Evolutionary conservation across 352 stramenopile genomes (phyloP).

Genomic region (Pythium dissimile): DNA sequence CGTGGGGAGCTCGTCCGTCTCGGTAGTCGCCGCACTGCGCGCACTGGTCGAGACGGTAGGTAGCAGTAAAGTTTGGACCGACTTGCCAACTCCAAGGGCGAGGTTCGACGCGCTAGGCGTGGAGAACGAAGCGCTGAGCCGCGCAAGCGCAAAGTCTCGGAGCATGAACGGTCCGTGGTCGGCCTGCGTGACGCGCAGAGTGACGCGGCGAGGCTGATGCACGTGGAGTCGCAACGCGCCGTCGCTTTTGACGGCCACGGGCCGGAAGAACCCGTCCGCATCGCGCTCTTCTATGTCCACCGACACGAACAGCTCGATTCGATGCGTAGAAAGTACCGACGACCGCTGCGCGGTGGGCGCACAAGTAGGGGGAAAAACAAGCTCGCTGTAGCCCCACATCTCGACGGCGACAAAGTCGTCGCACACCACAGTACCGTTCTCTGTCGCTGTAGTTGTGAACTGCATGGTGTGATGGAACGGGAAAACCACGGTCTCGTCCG

Average conservation of each 20-base stretch:
- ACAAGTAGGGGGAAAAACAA: neutral
- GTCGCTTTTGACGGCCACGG: conserved; percentile 68
- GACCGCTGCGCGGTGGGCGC: neutral
- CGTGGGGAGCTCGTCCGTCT: conserved; percentile 19
- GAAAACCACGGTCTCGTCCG: neutral
- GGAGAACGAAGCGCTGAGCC: conserved; percentile 32
- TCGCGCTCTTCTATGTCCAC: conserved; percentile 74
- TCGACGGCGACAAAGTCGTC: conserved; percentile 49
- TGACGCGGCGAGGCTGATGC: conserved; percentile 51
- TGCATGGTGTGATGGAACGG: conserved; percentile 12
- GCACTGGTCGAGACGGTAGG: conserved; percentile 3
- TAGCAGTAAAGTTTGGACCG: conserved; percentile 14
- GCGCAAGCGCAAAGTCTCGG: conserved; percentile 34
- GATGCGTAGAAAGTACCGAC: too few species aligned
- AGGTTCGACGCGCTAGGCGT: conserved; percentile 17
- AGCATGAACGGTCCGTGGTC: conserved; percentile 59
- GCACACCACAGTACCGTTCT: neutral
- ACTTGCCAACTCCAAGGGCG: conserved; percentile 20
- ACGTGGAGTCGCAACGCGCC: conserved; percentile 58
- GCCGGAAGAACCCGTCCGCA: conserved; percentile 54
- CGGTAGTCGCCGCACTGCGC: conserved; percentile 16
- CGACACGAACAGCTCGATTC: conserved; percentile 64
- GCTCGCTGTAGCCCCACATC: conserved; percentile 52
- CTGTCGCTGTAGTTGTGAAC: neutral
- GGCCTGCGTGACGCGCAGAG: conserved; percentile 62